phyloP scores from a whole-genome alignment of 805 yeast genomes.

The Hanseniaspora lindneri region DNA sequence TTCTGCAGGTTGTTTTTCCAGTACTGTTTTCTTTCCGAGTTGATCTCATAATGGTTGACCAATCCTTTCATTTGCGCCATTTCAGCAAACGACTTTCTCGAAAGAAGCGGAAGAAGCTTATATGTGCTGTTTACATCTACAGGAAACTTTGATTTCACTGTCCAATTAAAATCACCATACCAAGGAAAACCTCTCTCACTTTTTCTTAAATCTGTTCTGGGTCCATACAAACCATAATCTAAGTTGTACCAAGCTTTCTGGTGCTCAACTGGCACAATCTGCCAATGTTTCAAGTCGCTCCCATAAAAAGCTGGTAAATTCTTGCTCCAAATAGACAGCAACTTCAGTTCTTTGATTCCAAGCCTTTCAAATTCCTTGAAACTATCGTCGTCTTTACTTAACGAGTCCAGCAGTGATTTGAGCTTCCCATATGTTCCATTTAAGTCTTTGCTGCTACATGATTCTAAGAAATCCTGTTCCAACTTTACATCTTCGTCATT shows the following conservation, averaged over 20 bases:
- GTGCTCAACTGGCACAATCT: conserved; percentile 34
- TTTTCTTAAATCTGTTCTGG: conserved; percentile 41
- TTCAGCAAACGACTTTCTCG: conserved; percentile 25
- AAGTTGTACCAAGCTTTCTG: conserved; percentile 50
- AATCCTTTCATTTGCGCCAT: conserved; percentile 13
- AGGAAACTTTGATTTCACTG: conserved; percentile 48
- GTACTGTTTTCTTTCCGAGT: conserved; percentile 19
- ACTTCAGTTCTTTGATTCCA: not conserved
- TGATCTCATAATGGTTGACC: conserved; percentile 20
- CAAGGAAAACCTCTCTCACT: conserved; percentile 14
- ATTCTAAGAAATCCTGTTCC: conserved; percentile 11
- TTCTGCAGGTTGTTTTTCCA: conserved; percentile 24
- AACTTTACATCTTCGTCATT: conserved; percentile 9
- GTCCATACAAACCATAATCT: conserved; percentile 62
- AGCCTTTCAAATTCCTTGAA: not conserved
- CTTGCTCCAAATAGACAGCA: conserved; percentile 7
- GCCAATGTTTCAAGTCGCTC: conserved; percentile 43
- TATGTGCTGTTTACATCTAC: conserved; percentile 36
- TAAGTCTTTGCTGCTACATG: conserved; percentile 3
- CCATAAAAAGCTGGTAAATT: conserved; percentile 21
- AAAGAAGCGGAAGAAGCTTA: conserved; percentile 22
- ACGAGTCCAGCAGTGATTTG: not conserved
- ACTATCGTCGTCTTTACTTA: not conserved
- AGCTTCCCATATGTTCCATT: conserved; percentile 9
- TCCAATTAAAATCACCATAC: conserved; percentile 31